These are phyloP conservation scores for Sporothrix schenckii DNA, from an alignment of 2,329 filamentous ascomycete species.

Conservation along the genomic window DNA sequence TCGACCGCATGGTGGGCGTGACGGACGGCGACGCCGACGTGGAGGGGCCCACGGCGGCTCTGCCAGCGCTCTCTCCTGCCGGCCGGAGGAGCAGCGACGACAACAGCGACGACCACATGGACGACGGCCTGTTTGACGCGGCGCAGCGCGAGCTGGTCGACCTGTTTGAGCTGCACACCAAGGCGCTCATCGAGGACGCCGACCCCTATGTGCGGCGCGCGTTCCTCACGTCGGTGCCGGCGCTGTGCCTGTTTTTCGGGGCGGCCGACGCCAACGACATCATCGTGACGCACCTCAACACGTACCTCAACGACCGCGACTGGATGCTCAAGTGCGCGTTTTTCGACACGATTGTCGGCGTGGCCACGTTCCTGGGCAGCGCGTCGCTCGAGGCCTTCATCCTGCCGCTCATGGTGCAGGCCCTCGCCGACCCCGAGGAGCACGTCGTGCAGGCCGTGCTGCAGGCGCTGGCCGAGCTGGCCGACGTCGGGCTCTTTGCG, in stretches of 20 bases:
- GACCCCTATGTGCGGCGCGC: conserved; percentile 86
- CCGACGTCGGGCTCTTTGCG: conserved; percentile 83
- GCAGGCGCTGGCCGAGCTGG: conserved; percentile 84
- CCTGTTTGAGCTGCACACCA: conserved; percentile 85
- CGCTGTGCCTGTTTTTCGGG: conserved; percentile 92
- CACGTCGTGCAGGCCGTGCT: conserved; percentile 91
- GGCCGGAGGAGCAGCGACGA: neutral
- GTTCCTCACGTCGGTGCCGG: conserved; percentile 87
- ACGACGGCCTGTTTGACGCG: conserved; percentile 78
- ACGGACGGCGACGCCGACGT: conserved; percentile 28
- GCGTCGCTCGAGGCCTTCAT: conserved; percentile 93
- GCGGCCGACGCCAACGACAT: conserved; percentile 92
- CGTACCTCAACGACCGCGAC: conserved; percentile 92
- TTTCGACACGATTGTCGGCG: conserved; percentile 91
- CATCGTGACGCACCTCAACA: conserved; percentile 94
- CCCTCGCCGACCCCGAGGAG: conserved; percentile 88
- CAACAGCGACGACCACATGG: conserved; percentile 40
- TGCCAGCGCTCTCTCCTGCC: conserved; percentile 47
- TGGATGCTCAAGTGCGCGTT: conserved; percentile 97
- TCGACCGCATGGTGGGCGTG: conserved; percentile 30
- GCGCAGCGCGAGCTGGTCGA: conserved; percentile 81
- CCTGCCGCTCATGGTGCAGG: conserved; percentile 91
- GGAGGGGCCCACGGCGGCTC: neutral
- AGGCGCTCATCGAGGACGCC: conserved; percentile 82
- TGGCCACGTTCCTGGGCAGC: conserved; percentile 86